Evolutionary conservation across 1,284 basidiomycete genomes (phyloP).

Genomic region (Rhizopogon hawkerae): DNA sequence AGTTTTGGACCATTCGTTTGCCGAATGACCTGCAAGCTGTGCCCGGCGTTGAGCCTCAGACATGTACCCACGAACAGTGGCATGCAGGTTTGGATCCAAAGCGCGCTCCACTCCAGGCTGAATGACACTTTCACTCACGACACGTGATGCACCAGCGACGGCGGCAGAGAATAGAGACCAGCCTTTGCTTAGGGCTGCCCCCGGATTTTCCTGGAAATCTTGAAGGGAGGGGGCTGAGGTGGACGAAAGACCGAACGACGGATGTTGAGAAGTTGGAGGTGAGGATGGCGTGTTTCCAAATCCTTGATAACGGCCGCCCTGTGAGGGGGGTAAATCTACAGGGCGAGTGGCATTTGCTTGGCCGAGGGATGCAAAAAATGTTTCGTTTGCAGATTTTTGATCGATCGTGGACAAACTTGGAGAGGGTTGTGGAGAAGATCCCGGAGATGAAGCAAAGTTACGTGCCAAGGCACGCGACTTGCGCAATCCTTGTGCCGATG

Average conservation of each 20-base stretch:
- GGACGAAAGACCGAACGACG: conserved; percentile 61
- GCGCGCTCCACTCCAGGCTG: conserved; percentile 75
- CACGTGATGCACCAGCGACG: conserved; percentile 63
- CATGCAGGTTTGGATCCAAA: conserved; percentile 68
- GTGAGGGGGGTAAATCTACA: conserved; percentile 69
- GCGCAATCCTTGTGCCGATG: conserved; percentile 65
- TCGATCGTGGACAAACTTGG: conserved; percentile 33
- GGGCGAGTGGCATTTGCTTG: conserved; percentile 63
- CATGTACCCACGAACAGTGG: conserved; percentile 62
- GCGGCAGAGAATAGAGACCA: conserved; percentile 78
- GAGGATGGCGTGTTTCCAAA: conserved; percentile 71
- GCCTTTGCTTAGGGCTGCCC: conserved; percentile 71
- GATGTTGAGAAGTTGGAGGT: conserved; percentile 39
- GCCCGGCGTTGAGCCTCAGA: conserved; percentile 59
- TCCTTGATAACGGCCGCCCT: conserved; percentile 78
- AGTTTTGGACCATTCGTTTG: conserved; percentile 64
- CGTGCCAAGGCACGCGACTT: conserved; percentile 66
- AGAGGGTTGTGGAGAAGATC: conserved; percentile 38
- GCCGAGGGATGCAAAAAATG: conserved; percentile 68
- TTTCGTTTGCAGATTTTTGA: conserved; percentile 69
- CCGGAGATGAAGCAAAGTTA: conserved; percentile 27
- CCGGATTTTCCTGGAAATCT: conserved; percentile 75
- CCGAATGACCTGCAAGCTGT: conserved; percentile 46
- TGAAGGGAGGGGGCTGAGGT: conserved; percentile 57
- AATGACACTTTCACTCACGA: conserved; percentile 71